Conservation (phyloP, 75 land plant species). For the Picea sitchensis region DNA sequence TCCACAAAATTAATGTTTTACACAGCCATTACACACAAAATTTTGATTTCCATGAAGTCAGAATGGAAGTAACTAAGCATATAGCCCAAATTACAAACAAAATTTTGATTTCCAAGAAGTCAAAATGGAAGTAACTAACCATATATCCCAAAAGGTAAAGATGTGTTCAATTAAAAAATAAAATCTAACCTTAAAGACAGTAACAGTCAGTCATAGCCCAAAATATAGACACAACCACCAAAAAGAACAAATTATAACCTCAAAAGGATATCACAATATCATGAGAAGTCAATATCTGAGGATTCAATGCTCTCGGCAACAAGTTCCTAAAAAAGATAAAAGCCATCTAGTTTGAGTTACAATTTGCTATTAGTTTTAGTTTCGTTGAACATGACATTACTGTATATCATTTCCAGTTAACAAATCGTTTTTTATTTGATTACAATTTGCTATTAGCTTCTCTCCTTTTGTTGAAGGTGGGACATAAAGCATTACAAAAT, state of each 20-base stretch:
- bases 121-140: no score
- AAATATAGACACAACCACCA: not conserved
- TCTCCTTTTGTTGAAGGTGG: not conserved
- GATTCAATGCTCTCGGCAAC: slow-evolving; percentile 79
- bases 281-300: slow-evolving; percentile 88
- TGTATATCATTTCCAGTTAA: not conserved
- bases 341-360: not conserved
- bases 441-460: not conserved
- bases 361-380: not conserved
- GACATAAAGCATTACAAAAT: not conserved
- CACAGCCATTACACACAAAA: no score
- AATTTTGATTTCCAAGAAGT: no score
- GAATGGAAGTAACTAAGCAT: no score
- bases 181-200: no score
- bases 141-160: no score
- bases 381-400: not conserved
- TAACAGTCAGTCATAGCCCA: not conserved
- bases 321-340: slow-evolving; percentile 57
- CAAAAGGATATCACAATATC: slow-evolving; percentile 97
- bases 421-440: not conserved
- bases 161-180: no score
- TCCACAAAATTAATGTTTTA: no score
- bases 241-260: slow-evolving; percentile 34
- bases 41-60: no score
- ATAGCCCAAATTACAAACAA: no score